Evolutionary conservation across 192 early-diverging fungal genomes (phyloP).

Genomic region (Funneliformis mosseae): DNA sequence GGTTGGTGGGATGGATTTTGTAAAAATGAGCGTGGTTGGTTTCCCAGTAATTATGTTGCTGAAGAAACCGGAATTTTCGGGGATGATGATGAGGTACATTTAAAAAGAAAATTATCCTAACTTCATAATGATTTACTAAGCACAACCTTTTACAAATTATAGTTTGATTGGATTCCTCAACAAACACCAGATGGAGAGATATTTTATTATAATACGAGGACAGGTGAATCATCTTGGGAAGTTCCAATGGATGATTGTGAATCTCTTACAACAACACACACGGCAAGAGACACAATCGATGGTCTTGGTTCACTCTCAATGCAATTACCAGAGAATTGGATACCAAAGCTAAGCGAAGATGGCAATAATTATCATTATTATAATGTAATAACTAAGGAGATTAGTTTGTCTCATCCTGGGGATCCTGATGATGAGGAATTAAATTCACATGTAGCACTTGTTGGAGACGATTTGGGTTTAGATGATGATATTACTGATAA

Average conservation of each 20-base stretch:
- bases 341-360: conserved; percentile 36
- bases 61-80: neutral
- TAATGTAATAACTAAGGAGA: conserved; percentile 41
- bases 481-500: neutral
- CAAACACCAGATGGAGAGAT: conserved; percentile 49
- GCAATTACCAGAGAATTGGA: conserved; percentile 35
- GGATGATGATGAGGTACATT: neutral
- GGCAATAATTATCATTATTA: conserved; percentile 44
- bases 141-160: neutral
- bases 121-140: neutral
- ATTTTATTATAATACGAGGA: conserved; percentile 52
- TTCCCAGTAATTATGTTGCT: conserved; percentile 78
- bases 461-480: neutral
- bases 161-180: conserved; percentile 46
- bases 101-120: neutral
- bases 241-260: conserved; percentile 8
- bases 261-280: neutral
- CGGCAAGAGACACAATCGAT: neutral
- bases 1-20: conserved; percentile 99
- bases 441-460: neutral
- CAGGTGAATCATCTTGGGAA: conserved; percentile 49
- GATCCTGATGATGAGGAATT: neutral
- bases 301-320: neutral
- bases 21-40: conserved; percentile 82
- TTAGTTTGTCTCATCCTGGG: conserved; percentile 40